Percentiles rank a stretch among this genome's conserved stretches.
phyloP scores from a whole-genome alignment of 2,329 filamentous ascomycete species.

The Fusarium sp. region DNA sequence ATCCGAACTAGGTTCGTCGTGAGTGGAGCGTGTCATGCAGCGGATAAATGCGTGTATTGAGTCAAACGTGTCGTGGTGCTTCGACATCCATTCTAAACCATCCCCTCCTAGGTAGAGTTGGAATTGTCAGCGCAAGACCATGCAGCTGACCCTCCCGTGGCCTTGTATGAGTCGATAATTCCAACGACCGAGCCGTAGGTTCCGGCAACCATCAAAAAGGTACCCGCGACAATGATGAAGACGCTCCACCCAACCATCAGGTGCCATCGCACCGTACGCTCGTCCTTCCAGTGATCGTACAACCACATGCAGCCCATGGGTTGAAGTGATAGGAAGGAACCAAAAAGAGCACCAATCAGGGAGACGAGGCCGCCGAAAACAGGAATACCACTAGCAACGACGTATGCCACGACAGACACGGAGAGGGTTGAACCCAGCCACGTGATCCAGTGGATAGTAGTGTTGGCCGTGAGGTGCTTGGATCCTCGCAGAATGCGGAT shows the following conservation, averaged over 20 bases:
- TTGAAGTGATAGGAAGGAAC: conserved; percentile 43
- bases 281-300: conserved; percentile 39
- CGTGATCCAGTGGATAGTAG: conserved; percentile 43
- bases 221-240: conserved; percentile 20
- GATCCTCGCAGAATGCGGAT: conserved; percentile 38
- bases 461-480: conserved; percentile 45
- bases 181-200: conserved; percentile 57
- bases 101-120: conserved; percentile 26
- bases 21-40: not conserved
- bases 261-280: not conserved
- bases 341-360: conserved; percentile 43
- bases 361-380: conserved; percentile 43
- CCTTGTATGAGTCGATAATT: conserved; percentile 48
- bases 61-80: not conserved
- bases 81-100: not conserved
- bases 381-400: conserved; percentile 34
- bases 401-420: conserved; percentile 38
- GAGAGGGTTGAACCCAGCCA: conserved; percentile 46
- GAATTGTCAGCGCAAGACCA: conserved; percentile 60
- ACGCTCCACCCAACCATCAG: conserved; percentile 8
- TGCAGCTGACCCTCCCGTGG: conserved; percentile 50
- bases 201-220: conserved; percentile 56
- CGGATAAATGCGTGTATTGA: not conserved
- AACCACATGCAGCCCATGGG: conserved; percentile 45
- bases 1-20: not conserved